Evolutionary conservation across 345 rosid species (phyloP).

Genomic region (Lepidium aucheri): DNA sequence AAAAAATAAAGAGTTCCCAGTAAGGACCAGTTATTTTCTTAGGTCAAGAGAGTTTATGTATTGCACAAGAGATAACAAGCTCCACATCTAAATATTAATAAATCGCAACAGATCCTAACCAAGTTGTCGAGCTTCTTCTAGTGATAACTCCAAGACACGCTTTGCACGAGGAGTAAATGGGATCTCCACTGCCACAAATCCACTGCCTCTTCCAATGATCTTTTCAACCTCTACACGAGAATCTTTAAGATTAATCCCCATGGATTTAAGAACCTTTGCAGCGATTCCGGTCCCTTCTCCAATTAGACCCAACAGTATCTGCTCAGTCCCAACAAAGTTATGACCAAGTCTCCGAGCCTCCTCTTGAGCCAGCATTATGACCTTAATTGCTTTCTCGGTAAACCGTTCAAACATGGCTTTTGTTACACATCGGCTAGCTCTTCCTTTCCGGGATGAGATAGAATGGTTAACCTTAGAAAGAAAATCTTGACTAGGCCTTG

Average conservation of each 20-base stretch:
- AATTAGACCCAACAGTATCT: constrained; percentile 76
- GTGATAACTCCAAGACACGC: constrained; percentile 85
- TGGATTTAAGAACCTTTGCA: constrained; percentile 88
- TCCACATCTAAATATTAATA: neutral
- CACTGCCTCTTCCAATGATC: constrained; percentile 93
- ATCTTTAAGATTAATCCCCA: constrained; percentile 95
- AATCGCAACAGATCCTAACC: constrained; percentile 33
- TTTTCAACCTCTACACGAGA: constrained; percentile 97
- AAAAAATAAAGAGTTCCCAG: neutral
- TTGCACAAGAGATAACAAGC: neutral
- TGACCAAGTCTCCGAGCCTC: constrained; percentile 96
- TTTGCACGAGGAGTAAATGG: constrained; percentile 98
- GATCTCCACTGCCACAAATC: constrained; percentile 92
- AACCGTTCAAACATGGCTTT: constrained; percentile 94
- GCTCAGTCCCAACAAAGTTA: constrained; percentile 97
- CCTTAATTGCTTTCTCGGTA: constrained; percentile 94
- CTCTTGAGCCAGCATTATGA: constrained; percentile 93
- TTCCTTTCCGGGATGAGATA: constrained; percentile 36
- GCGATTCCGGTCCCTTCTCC: constrained; percentile 98
- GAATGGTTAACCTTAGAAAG: constrained; percentile 34
- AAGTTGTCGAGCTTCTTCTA: constrained; percentile 92
- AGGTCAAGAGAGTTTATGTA: neutral
- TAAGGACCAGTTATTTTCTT: neutral
- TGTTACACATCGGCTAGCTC: constrained; percentile 38
- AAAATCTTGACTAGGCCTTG: constrained; percentile 36